Base-by-base conservation (phyloP, 2,329 filamentous ascomycete genomes). In the Trichoderma cornu-damae region DNA sequence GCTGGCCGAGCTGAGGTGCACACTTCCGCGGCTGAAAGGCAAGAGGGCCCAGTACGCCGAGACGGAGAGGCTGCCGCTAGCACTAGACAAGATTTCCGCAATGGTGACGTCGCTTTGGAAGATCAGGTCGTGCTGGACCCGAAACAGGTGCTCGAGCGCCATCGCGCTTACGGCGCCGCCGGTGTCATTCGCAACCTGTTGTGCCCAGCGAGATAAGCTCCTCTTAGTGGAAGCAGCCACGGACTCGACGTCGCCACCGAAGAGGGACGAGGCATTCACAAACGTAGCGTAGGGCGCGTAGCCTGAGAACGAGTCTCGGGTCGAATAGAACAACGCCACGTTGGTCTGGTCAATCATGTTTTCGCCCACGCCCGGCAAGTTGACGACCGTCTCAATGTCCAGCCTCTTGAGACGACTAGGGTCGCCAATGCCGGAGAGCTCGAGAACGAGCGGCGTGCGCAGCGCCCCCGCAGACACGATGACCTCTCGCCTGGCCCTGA, bases 11-110 rank as follows among this genome's bases (percentile, higher is more conserved):
- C 69, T 69, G 59, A 86, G 80, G 69, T 86, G 84, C 57, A 84
- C 77, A 42, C 74, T 73, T 6, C 84, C 84, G 0, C 83, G 76
- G 2, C 79, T 82, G 63, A 82, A 79, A 0, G 84, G 83, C 8
- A 77, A 57, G 8, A 75, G 63, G 6, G 63, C 59, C 69, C 72
- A 77, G 58, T 69, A 70, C 8, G 71, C 65, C 1, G 75, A 72
- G n/a, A 67, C 65, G 14, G 75, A 64, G 3, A 70, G 62, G 2
- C 65, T 63, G 2, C 63, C 67, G 2, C 62, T 61, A 2, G 61
- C 58, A 0, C 68, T 66, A 62, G 75, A 73, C 44, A 82, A 64
- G 1, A 78, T 68, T 63, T 82, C 80, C 0, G 71, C 74, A 2
- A 80, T 66, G 0, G 79, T 76, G 0, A 78, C 70, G 11, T 70